Base-by-base conservation (phyloP, 2,329 filamentous ascomycete species). In the Colletotrichum somersetense region DNA sequence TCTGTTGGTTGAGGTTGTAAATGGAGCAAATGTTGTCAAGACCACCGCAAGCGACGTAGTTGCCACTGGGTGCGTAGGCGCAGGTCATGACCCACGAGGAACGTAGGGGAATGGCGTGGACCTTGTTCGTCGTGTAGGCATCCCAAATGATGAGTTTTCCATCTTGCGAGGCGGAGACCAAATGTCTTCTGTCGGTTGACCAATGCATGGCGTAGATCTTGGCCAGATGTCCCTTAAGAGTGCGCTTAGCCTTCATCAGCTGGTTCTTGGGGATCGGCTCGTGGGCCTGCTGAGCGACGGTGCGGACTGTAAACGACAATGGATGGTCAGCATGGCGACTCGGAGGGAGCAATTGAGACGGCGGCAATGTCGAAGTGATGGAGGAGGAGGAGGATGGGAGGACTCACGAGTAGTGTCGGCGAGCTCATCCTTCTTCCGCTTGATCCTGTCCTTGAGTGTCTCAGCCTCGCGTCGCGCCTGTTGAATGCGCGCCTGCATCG, bases 121-220 rank as follows among this genome's bases (percentile, higher is more conserved):
- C 96, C 84, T 99, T 99, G 89, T 99, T 98, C 74, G 96, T 98
- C 76, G 96, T 98, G 86, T 99, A 99, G 72, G 96, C 96, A 83
- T 99, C 96, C 96, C 96, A 99, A 81, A 99, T 98, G 84, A 99
- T 99, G 77, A 99, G 91, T 88, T 99, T 99, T 82, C 96, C 96
- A 80, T 99, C 96, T 85, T 99, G 96, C 77, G 96, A 99, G 75
- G 96, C 96, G 16, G 96, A 98, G 64, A 99, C 96, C 73, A 98
- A 91, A 84, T 98, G 96, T 83, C 96, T 92, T 80, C 96, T 91
- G 85, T 99, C 96, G 75, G 96, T 99, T 44, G 96, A 98, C 96
- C 96, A 99, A 87, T 99, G 96, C 96, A 99, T 99, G 79, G 96
- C 96, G 84, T 99, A 99, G 79, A 99, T 99, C 87, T 99, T 99